Evolutionary conservation across 1,139 yeast species (phyloP).

Genomic region (Debaryomycetaceae sp.): DNA sequence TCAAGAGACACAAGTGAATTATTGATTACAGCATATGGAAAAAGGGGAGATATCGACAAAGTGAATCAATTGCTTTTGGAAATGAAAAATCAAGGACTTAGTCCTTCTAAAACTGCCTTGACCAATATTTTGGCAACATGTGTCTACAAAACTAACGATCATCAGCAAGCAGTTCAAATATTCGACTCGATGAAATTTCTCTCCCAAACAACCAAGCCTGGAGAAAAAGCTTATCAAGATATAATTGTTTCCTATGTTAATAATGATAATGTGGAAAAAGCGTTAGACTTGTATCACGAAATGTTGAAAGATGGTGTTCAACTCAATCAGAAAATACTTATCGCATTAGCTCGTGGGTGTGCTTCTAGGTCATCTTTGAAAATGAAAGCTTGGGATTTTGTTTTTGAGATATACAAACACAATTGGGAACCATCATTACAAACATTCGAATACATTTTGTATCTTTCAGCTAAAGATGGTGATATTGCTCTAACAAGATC

Average conservation of each 20-base stretch:
- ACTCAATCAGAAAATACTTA: slow-evolving; percentile 47
- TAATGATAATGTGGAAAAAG: slow-evolving; percentile 63
- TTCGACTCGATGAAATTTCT: slow-evolving; percentile 86
- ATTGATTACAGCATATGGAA: slow-evolving; percentile 42
- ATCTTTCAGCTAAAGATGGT: slow-evolving; percentile 73
- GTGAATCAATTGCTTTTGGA: slow-evolving; percentile 38
- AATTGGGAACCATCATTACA: slow-evolving; percentile 49
- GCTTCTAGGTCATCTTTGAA: slow-evolving; percentile 47
- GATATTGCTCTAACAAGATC: slow-evolving; percentile 76
- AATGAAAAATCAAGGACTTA: slow-evolving; percentile 49
- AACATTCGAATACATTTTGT: slow-evolving; percentile 67
- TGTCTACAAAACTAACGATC: slow-evolving; percentile 50
- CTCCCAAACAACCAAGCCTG: slow-evolving; percentile 64
- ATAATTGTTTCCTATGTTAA: slow-evolving; percentile 66
- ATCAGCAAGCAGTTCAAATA: slow-evolving; percentile 62
- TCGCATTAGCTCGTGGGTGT: slow-evolving; percentile 74
- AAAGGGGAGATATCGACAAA: slow-evolving; percentile 24
- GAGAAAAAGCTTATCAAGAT: slow-evolving; percentile 62
- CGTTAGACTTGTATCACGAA: slow-evolving; percentile 73
- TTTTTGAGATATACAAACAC: slow-evolving; percentile 59
- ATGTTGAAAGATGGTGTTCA: slow-evolving; percentile 40
- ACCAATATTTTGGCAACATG: slow-evolving; percentile 67
- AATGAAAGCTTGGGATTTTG: slow-evolving; percentile 71
- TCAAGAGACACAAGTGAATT: slow-evolving; percentile 29
- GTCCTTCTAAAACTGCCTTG: slow-evolving; percentile 58